A percentile compares a stretch with the other conserved stretches of the same genome.
Evolutionary conservation across 2,329 filamentous ascomycete species (phyloP).

Genomic region (Microsporum audouinii): DNA sequence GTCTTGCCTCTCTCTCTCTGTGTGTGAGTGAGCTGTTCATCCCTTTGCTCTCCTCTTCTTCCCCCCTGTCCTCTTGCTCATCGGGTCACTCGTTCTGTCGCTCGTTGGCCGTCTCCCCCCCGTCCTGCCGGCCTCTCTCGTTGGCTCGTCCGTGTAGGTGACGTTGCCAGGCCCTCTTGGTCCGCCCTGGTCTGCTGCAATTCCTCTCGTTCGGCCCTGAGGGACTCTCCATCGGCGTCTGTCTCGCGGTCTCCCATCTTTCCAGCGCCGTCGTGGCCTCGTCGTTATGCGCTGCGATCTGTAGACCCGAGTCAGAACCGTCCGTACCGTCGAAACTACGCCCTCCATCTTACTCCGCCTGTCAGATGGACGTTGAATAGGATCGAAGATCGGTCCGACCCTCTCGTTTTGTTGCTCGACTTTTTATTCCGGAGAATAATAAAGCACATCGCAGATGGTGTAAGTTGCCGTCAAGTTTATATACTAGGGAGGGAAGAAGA

Average conservation of each 20-base stretch:
- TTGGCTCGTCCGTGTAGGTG: not conserved
- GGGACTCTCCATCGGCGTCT: not conserved
- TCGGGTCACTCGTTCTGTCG: not conserved
- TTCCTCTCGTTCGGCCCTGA: not conserved
- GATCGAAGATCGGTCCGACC: not conserved
- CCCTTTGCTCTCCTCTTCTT: not conserved
- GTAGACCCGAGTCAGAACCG: not conserved
- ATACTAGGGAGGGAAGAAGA: not conserved
- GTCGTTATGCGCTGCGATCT: not conserved
- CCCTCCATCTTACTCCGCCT: not conserved
- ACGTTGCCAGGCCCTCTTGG: not conserved
- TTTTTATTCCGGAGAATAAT: not conserved
- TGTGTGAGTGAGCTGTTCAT: not conserved
- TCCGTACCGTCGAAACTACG: not conserved
- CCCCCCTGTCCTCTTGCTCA: not conserved
- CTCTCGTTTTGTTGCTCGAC: not conserved
- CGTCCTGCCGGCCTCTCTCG: not conserved
- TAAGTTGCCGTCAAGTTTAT: slow-evolving; percentile 3
- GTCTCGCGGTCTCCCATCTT: not conserved
- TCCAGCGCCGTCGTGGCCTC: not conserved
- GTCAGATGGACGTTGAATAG: slow-evolving; percentile 11
- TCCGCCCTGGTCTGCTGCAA: not conserved
- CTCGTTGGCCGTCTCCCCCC: not conserved
- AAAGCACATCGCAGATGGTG: not conserved
- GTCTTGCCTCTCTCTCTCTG: not conserved